phyloP scores from a whole-genome alignment of 495 filamentous ascomycete genomes.

The Hypoxylon cercidicola region DNA sequence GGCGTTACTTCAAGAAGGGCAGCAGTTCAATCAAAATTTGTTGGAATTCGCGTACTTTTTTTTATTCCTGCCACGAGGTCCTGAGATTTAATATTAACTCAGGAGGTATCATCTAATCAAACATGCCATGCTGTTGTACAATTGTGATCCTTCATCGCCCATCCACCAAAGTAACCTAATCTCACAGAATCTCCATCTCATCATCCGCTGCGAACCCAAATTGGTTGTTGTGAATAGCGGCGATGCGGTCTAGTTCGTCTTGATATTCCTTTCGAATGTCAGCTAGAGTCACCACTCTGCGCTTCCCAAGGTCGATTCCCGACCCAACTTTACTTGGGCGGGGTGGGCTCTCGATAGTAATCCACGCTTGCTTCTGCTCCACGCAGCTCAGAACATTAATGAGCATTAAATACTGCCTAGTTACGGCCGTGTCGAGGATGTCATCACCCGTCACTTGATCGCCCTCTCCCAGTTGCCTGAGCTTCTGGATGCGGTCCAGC shows the following conservation, averaged over 20 bases:
- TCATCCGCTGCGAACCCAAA: conserved; percentile 62
- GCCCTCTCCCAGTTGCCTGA: conserved; percentile 58
- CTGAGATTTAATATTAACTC: conserved; percentile 26
- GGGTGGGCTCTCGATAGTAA: conserved; percentile 58
- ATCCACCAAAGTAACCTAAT: conserved; percentile 13
- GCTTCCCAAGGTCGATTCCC: conserved; percentile 46
- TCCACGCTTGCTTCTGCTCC: conserved; percentile 80
- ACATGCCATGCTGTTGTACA: conserved; percentile 41
- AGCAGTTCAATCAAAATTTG: conserved; percentile 21
- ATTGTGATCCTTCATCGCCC: conserved; percentile 20
- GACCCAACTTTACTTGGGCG: conserved; percentile 31
- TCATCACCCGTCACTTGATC: conserved; percentile 60
- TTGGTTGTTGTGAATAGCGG: conserved; percentile 67
- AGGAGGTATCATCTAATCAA: conserved; percentile 47
- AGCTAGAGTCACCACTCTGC: conserved; percentile 79
- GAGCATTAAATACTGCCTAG: conserved; percentile 78
- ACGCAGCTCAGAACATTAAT: conserved; percentile 91
- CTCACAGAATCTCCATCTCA: conserved; percentile 57
- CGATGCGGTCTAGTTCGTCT: conserved; percentile 81
- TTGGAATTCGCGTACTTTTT: conserved; percentile 23
- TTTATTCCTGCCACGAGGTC: conserved; percentile 12
- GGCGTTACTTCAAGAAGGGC: conserved; percentile 34
- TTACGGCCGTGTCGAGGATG: conserved; percentile 65
- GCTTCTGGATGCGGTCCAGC: conserved; percentile 67
- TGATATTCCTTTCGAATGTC: conserved; percentile 89